Base-by-base conservation (phyloP, 257 asterid genomes). In the Ophiorrhiza pumila region DNA sequence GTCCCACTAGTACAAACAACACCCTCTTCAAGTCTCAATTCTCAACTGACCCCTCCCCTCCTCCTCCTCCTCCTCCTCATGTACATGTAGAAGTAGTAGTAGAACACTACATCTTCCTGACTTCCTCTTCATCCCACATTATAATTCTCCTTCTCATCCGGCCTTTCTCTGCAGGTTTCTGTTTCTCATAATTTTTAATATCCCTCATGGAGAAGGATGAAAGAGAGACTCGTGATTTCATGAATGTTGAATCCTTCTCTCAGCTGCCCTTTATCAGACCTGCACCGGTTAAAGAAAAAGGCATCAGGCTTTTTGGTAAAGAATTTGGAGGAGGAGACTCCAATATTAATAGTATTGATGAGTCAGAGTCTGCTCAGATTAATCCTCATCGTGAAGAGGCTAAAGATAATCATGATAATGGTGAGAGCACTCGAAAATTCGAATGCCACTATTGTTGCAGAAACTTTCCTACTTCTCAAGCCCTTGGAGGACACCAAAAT, bases 401-500 rank as follows among this genome's bases (percentile, higher is more conserved):
- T 1, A 83, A 81, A 37, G 82, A 79, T 32, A 45, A 13, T 45
- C 42, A 34, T 0, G 68, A 65, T n/a, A 79, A 61, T 23, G 76
- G 45, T 0, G 83, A 76, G 1, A 85, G 82, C 65, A 79, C 75
- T 47, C 27, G 96, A 39, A 89, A 83, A 71, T 93, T 91, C 74
- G 98, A 88, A 65, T 93, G 98, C 79, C 97, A 93, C 59, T 93
- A 89, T 79, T 93, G 97, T 74, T 85, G 93, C 75, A 76, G 96
- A 74, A 89, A 91, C 85, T 93, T 93, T 84, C 96, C 97, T 0
- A 93, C 98, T 12, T 91, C 98, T 3, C 98, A 93, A 79, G 98
- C 98, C 1, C 88, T 93, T 0, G 98, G 98, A 22, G 98, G 98
- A 46, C 98, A 93, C 27, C 98, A 93, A 72, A 93, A 93, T 77